Conservation (phyloP, 257 asterid species). For the Ilex asprella region DNA sequence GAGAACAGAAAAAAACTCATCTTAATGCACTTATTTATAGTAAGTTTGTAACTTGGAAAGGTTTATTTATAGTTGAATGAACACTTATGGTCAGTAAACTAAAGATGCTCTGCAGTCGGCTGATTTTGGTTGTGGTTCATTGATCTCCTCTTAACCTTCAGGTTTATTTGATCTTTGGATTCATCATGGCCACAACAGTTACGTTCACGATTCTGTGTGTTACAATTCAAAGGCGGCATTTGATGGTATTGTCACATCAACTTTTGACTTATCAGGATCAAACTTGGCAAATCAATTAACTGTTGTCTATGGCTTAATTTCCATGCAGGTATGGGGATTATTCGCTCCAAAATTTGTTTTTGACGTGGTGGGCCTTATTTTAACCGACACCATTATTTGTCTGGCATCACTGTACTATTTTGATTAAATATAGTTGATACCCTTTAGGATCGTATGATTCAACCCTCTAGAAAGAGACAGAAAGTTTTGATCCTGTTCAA, state of each 20-base stretch:
- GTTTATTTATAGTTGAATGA: neutral
- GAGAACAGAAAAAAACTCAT: conserved; percentile 31
- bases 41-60: conserved; percentile 16
- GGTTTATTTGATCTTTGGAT: conserved; percentile 80
- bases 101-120: neutral
- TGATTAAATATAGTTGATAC: neutral
- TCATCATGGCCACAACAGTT: conserved; percentile 46
- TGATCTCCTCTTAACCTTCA: conserved; percentile 22
- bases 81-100: no score
- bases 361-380: conserved; percentile 75
- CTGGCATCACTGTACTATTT: conserved; percentile 70
- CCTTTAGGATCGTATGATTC: no score
- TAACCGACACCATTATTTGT: conserved; percentile 55
- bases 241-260: conserved; percentile 55
- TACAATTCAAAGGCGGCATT: conserved; percentile 81
- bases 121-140: conserved; percentile 1
- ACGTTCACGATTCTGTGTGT: conserved; percentile 81
- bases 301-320: neutral
- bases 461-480: no score
- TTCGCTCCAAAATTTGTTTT: conserved; percentile 96
- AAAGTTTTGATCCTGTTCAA: no score
- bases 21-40: conserved; percentile 54
- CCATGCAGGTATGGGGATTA: conserved; percentile 90
- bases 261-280: neutral
- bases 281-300: neutral